Percentiles rank a stretch among this genome's conserved stretches.
phyloP scores from a whole-genome alignment of 805 yeast species.

The Monosporozyma aerobia region DNA sequence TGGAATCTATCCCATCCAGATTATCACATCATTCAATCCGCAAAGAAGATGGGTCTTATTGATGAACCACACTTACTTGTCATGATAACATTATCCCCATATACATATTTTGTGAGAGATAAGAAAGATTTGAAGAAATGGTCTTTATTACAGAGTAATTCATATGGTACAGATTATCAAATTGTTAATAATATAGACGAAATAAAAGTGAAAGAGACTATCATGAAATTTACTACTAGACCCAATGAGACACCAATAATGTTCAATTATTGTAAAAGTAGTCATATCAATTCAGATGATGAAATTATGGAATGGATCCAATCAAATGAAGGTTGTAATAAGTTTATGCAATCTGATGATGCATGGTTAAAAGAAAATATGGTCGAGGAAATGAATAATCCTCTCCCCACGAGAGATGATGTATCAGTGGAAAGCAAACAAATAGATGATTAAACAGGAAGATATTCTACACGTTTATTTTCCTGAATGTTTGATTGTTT shows the following conservation, averaged over 20 bases:
- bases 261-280: constrained; percentile 20
- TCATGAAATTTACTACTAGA: constrained; percentile 17
- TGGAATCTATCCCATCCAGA: constrained; percentile 27
- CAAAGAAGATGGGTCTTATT: constrained; percentile 18
- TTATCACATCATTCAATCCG: constrained; percentile 15
- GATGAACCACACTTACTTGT: constrained; percentile 21
- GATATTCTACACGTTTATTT: background rate
- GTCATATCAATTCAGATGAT: constrained; percentile 13
- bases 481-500: background rate
- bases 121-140: constrained; percentile 10
- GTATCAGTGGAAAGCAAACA: background rate
- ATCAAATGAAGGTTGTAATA: constrained; percentile 16
- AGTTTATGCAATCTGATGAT: constrained; percentile 18
- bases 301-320: constrained; percentile 10
- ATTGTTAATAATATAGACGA: constrained; percentile 11
- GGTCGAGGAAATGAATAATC: background rate
- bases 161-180: constrained; percentile 12
- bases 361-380: constrained; percentile 1
- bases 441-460: background rate
- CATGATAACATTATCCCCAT: constrained; percentile 24
- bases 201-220: constrained; percentile 14
- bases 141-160: constrained; percentile 13
- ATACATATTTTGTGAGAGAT: constrained; percentile 18
- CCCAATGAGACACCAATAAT: constrained; percentile 26
- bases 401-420: background rate